Evolutionary conservation across 2,329 filamentous ascomycete genomes (phyloP).

Genomic region (Pleochaeta shiraiana): DNA sequence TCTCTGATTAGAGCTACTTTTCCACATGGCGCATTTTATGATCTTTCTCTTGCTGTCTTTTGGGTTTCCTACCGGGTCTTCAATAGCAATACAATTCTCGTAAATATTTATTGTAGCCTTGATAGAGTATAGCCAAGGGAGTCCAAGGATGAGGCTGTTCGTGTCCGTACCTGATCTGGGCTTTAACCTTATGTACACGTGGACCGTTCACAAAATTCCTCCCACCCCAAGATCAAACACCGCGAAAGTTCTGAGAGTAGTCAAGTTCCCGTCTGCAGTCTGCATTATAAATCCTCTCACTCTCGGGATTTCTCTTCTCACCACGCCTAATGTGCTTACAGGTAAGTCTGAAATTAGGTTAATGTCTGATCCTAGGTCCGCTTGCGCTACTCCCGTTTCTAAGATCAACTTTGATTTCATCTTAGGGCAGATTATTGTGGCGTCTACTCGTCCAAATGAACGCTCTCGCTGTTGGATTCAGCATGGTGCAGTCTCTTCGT

Average conservation of each 20-base stretch:
- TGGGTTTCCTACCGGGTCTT: background rate
- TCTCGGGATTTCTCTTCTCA: background rate
- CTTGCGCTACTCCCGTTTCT: background rate
- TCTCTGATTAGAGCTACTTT: background rate
- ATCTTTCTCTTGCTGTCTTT: background rate
- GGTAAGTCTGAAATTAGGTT: background rate
- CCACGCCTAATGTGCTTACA: background rate
- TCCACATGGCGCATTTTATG: background rate
- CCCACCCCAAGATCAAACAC: background rate
- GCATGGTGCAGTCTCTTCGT: background rate
- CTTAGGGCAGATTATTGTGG: background rate
- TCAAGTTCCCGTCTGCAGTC: background rate
- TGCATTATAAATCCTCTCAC: background rate
- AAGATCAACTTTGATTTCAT: background rate
- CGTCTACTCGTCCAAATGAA: background rate
- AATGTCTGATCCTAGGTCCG: background rate
- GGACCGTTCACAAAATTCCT: background rate
- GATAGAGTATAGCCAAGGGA: background rate
- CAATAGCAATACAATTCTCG: conserved; percentile 2
- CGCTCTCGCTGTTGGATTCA: background rate
- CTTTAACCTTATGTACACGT: background rate
- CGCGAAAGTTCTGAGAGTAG: background rate
- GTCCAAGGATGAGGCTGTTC: background rate
- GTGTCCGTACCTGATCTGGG: background rate
- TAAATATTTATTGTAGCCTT: background rate